Evolutionary conservation across 2,329 filamentous ascomycete species (phyloP).

Genomic region (Emydomyces testavorans): DNA sequence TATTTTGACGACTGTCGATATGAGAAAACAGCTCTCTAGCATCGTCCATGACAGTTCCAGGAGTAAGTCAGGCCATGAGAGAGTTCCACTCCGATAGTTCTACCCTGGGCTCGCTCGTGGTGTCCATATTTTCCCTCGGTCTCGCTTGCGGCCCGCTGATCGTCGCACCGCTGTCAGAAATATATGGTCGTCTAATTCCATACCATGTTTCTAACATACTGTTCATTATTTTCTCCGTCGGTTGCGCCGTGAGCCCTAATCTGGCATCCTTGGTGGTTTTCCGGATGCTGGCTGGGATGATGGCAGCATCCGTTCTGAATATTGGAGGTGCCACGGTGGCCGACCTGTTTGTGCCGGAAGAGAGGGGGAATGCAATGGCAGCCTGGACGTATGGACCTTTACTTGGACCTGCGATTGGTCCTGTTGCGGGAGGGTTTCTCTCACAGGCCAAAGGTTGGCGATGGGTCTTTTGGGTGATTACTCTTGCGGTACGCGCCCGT

Average conservation of each 20-base stretch:
- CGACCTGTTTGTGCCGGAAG: slow-evolving; percentile 36
- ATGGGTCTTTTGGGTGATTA: slow-evolving; percentile 39
- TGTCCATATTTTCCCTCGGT: background rate
- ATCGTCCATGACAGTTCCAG: no score
- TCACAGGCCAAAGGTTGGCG: slow-evolving; percentile 34
- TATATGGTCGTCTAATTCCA: slow-evolving; percentile 47
- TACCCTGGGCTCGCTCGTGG: background rate
- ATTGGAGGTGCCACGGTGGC: slow-evolving; percentile 55
- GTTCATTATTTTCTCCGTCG: slow-evolving; percentile 51
- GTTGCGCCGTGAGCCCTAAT: slow-evolving; percentile 47
- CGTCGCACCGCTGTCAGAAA: slow-evolving; percentile 53
- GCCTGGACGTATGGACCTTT: slow-evolving; percentile 24
- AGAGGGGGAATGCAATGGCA: slow-evolving; percentile 21
- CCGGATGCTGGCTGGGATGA: slow-evolving; percentile 48
- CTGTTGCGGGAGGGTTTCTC: slow-evolving; percentile 35
- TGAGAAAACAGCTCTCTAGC: no score
- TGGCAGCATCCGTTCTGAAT: slow-evolving; percentile 50
- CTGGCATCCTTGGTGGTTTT: slow-evolving; percentile 46
- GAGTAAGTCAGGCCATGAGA: no score
- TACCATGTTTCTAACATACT: slow-evolving; percentile 48
- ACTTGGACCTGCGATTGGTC: slow-evolving; percentile 30
- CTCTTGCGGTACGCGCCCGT: no score
- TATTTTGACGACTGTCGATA: no score
- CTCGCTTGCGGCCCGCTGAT: slow-evolving; percentile 48
- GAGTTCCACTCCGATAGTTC: background rate